Evolutionary conservation across 345 rosid species (phyloP).

Genomic region (Salix dunnii): DNA sequence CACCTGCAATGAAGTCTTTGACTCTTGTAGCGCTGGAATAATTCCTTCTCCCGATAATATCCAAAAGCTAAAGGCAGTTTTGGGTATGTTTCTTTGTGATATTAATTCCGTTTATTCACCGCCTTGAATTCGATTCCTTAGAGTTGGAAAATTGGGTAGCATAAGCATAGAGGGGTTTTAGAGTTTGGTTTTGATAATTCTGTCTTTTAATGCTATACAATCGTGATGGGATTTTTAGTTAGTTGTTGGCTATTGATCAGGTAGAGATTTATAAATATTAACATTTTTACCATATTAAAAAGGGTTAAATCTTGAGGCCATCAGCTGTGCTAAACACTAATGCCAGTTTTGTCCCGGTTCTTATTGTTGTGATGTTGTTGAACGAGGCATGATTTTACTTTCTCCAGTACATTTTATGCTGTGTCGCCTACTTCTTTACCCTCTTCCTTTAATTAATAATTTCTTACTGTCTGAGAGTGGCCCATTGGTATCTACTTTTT

Average conservation of each 20-base stretch:
- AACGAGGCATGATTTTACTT: background rate
- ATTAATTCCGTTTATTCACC: background rate
- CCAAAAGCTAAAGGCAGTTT: conserved; percentile 47
- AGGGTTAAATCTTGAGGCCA: background rate
- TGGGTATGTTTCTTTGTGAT: conserved; percentile 54
- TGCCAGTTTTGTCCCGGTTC: background rate
- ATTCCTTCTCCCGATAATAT: conserved; percentile 63
- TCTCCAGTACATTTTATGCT: background rate
- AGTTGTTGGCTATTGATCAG: background rate
- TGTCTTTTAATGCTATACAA: background rate
- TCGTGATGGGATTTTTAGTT: background rate
- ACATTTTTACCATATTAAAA: background rate
- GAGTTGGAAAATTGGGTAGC: background rate
- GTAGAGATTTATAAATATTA: background rate
- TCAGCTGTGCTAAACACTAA: background rate
- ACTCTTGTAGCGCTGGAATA: conserved; percentile 41
- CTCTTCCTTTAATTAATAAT: background rate
- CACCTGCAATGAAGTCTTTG: conserved; percentile 74
- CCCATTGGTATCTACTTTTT: conserved; percentile 7
- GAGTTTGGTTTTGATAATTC: background rate
- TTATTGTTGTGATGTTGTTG: background rate
- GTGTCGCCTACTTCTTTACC: conserved; percentile 14
- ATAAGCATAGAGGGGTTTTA: background rate
- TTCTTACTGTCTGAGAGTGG: conserved; percentile 5
- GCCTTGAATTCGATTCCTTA: background rate